Conservation (phyloP, 495 filamentous ascomycete genomes). For the Tuber microsphaerosporum region DNA sequence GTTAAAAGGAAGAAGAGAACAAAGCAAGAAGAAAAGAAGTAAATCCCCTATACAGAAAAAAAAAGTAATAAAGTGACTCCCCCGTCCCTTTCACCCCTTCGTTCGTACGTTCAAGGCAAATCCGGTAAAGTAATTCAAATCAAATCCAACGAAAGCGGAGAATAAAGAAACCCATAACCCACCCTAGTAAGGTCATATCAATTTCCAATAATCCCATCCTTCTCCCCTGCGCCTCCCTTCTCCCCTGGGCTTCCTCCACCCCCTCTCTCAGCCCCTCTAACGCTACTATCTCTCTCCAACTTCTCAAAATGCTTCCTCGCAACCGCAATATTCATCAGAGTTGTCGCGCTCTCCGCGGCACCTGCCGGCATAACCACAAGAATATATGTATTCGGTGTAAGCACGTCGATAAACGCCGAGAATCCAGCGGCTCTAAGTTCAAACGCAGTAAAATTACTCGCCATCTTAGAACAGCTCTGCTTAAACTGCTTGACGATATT, state of each 20-base stretch:
- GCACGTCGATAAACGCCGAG: constrained; percentile 82
- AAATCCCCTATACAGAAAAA: not conserved
- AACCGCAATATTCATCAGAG: constrained; percentile 78
- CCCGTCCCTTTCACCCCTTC: not conserved
- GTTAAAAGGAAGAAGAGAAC: not conserved
- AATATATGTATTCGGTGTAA: constrained; percentile 95
- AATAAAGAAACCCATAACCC: not conserved
- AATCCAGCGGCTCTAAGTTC: constrained; percentile 60
- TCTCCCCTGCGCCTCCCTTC: constrained; percentile 3
- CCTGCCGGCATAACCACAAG: constrained; percentile 82
- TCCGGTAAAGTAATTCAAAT: not conserved
- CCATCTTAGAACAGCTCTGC: constrained; percentile 55
- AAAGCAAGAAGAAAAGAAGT: not conserved
- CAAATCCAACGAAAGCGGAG: not conserved
- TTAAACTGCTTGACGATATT: constrained; percentile 98
- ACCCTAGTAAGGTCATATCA: not conserved
- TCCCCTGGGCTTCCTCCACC: not conserved
- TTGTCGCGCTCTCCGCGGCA: constrained; percentile 79
- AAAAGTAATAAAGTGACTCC: not conserved
- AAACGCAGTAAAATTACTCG: constrained; percentile 34
- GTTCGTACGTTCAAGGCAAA: not conserved
- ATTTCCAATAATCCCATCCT: constrained; percentile 13
- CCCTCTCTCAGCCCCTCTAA: constrained; percentile 13
- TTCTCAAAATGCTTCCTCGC: constrained; percentile 70
- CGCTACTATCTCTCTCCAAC: constrained; percentile 44